These are phyloP conservation scores for Saraca asoca DNA, from an alignment of 331 rosid species.

Conservation along the genomic window DNA sequence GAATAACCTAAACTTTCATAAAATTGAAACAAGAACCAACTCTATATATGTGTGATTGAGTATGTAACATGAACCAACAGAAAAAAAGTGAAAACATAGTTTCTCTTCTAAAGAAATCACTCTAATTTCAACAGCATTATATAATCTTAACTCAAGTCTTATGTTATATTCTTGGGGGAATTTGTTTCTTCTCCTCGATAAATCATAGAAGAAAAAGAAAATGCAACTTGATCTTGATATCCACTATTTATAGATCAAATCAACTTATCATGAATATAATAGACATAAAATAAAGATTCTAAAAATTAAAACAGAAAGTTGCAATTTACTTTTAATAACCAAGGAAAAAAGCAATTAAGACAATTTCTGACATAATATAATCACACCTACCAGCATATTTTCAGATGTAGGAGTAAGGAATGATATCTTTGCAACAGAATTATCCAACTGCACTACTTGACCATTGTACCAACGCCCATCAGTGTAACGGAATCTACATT, in stretches of 20 bases:
- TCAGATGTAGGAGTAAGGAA: slow-evolving; percentile 90
- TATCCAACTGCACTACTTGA: slow-evolving; percentile 57
- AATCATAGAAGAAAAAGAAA: slow-evolving; percentile 11
- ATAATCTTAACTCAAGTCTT: background rate
- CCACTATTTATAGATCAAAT: slow-evolving; percentile 6
- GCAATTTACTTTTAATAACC: slow-evolving; percentile 14
- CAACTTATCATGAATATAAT: slow-evolving; percentile 22
- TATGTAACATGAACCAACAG: background rate
- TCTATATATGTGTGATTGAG: background rate
- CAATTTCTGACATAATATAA: slow-evolving; percentile 12
- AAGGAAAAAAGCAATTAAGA: slow-evolving; percentile 9
- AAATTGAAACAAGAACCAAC: slow-evolving; percentile 15
- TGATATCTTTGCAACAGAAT: slow-evolving; percentile 65
- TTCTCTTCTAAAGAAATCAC: slow-evolving; percentile 5
- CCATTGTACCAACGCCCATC: slow-evolving; percentile 97
- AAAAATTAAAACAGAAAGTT: slow-evolving; percentile 15
- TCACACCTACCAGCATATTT: slow-evolving; percentile 72
- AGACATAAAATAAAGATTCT: background rate
- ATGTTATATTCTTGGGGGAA: background rate
- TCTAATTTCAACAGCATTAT: background rate
- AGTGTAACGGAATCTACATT: slow-evolving; percentile 78
- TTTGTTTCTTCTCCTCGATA: slow-evolving; percentile 15
- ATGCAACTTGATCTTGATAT: slow-evolving; percentile 1
- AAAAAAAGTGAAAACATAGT: slow-evolving; percentile 4
- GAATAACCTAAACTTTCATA: background rate